Percentiles rank a stretch among this genome's conserved stretches.
Evolutionary conservation across 148 eudicot species (phyloP).

Genomic region (Silene uniflora): DNA sequence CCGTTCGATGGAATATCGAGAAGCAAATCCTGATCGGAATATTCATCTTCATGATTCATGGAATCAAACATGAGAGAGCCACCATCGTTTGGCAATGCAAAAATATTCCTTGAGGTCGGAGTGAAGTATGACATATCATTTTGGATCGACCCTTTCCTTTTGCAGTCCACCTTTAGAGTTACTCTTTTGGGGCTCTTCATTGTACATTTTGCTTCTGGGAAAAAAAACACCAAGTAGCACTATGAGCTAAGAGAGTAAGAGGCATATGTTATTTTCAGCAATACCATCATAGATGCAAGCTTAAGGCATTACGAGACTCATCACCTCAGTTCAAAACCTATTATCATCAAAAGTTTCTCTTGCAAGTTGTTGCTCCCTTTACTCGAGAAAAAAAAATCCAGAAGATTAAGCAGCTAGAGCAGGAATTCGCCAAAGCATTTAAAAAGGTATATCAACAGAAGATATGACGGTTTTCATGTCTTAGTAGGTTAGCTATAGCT

Average conservation of each 20-base stretch:
- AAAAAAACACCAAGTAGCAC: conserved; percentile 8
- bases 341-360: no score
- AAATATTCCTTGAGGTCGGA: conserved; percentile 42
- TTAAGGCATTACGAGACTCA: no score
- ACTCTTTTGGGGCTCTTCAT: conserved; percentile 54
- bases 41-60: conserved; percentile 47
- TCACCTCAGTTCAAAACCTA: no score
- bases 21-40: conserved; percentile 71
- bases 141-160: conserved; percentile 41
- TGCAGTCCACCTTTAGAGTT: conserved; percentile 34
- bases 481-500: no score
- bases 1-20: conserved; percentile 78
- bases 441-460: no score
- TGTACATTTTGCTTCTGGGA: conserved; percentile 48
- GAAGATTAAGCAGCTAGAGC: no score
- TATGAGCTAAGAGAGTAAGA: neutral
- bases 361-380: no score
- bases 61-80: conserved; percentile 54
- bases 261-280: no score
- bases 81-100: conserved; percentile 44
- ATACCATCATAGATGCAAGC: no score
- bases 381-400: no score
- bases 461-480: no score
- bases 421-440: no score
- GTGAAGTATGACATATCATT: conserved; percentile 50